Evolutionary conservation across 1,139 yeast genomes (phyloP).

Genomic region (Candida neerlandica): DNA sequence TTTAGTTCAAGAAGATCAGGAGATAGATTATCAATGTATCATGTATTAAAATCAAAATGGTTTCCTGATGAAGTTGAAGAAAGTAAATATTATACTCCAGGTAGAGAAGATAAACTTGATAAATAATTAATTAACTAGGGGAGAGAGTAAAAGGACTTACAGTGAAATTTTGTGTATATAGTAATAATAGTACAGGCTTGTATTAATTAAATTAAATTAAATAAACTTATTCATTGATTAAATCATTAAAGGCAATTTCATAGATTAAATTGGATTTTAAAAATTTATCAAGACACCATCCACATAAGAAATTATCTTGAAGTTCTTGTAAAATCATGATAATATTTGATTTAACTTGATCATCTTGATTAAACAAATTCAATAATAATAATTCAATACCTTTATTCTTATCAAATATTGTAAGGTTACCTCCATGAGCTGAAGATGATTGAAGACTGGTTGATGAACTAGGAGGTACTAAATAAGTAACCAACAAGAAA

Average conservation of each 20-base stretch:
- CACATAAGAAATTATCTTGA: constrained; percentile 48
- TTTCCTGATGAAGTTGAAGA: constrained; percentile 16
- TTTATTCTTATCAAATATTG: constrained; percentile 50
- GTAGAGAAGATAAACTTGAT: constrained; percentile 16
- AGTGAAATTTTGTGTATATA: constrained; percentile 4
- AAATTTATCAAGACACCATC: constrained; percentile 48
- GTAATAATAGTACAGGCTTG: not conserved
- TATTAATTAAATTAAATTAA: not conserved
- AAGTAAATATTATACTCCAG: constrained; percentile 16
- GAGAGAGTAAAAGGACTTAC: not conserved
- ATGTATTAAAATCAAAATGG: constrained; percentile 29
- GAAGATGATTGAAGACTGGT: constrained; percentile 44
- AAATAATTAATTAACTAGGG: constrained; percentile 6
- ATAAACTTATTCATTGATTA: constrained; percentile 18
- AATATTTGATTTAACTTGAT: constrained; percentile 44
- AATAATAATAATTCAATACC: constrained; percentile 47
- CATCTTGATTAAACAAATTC: constrained; percentile 37
- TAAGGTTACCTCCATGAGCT: constrained; percentile 44
- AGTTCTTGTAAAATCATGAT: constrained; percentile 49
- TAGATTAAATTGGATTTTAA: constrained; percentile 43
- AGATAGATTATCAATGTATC: constrained; percentile 42
- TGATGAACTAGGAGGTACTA: constrained; percentile 48
- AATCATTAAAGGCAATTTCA: constrained; percentile 45
- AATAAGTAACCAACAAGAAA: constrained; percentile 43
- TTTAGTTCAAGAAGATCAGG: constrained; percentile 56